These are phyloP conservation scores for Sporothrix protearum DNA, from an alignment of 2,329 filamentous ascomycete genomes.

Conservation along the genomic window DNA sequence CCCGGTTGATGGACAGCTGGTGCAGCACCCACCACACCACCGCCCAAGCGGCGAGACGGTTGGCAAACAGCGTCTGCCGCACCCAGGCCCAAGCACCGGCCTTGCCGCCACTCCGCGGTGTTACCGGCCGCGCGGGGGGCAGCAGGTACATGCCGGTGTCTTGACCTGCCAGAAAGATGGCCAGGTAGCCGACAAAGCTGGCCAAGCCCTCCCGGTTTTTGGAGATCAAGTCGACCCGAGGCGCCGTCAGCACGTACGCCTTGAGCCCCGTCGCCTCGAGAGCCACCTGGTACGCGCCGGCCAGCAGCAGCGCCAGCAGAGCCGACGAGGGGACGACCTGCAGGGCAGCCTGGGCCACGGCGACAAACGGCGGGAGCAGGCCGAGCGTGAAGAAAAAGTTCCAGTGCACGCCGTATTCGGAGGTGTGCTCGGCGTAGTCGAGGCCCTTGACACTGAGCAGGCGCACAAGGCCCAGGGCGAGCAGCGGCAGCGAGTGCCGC, in stretches of 20 bases:
- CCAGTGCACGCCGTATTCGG: constrained; percentile 98
- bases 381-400: constrained; percentile 98
- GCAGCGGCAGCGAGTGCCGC: constrained; percentile 77
- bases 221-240: constrained; percentile 72
- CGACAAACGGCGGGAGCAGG: constrained; percentile 82
- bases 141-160: constrained; percentile 77
- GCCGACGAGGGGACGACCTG: constrained; percentile 72
- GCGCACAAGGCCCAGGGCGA: constrained; percentile 74
- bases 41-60: constrained; percentile 62
- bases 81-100: constrained; percentile 31
- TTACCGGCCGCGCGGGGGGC: constrained; percentile 52
- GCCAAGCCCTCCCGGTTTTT: constrained; percentile 96
- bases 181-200: constrained; percentile 88
- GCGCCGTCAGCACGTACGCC: constrained; percentile 76
- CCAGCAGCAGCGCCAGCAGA: constrained; percentile 66
- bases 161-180: constrained; percentile 89
- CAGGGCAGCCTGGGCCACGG: constrained; percentile 71
- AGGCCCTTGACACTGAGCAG: constrained; percentile 87
- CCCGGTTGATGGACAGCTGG: constrained; percentile 59
- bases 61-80: constrained; percentile 28
- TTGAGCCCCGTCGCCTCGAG: constrained; percentile 77
- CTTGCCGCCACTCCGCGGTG: not conserved
- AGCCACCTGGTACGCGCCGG: constrained; percentile 66
- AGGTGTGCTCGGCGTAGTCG: constrained; percentile 95
- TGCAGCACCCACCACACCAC: constrained; percentile 68